Conservation (phyloP, 1,284 basidiomycete species). For the Anthracocystis setariae region DNA sequence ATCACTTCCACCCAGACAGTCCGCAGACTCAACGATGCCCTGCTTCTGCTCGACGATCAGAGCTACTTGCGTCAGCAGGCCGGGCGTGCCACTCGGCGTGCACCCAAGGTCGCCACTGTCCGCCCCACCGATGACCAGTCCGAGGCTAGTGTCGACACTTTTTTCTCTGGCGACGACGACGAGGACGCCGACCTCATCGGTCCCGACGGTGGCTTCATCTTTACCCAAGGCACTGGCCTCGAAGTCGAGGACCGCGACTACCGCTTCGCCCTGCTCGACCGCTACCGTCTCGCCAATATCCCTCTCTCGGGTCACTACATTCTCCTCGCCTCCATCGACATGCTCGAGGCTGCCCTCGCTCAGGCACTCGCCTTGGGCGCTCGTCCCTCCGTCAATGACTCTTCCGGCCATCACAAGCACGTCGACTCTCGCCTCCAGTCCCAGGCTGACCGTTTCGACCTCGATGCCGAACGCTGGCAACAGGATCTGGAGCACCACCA, state of each 20-base stretch:
- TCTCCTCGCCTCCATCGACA: slow-evolving; percentile 84
- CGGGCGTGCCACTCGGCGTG: slow-evolving; percentile 47
- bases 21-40: slow-evolving; percentile 71
- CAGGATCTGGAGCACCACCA: slow-evolving; percentile 16
- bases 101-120: slow-evolving; percentile 51
- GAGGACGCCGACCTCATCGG: slow-evolving; percentile 43
- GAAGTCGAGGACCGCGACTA: slow-evolving; percentile 46
- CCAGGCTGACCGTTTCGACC: slow-evolving; percentile 54
- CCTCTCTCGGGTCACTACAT: slow-evolving; percentile 88
- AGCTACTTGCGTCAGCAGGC: slow-evolving; percentile 69
- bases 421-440: slow-evolving; percentile 47
- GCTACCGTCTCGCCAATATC: slow-evolving; percentile 79
- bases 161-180: slow-evolving; percentile 65
- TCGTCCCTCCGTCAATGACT: slow-evolving; percentile 45
- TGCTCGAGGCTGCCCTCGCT: slow-evolving; percentile 82
- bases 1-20: slow-evolving; percentile 74
- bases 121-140: slow-evolving; percentile 48
- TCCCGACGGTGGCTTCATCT: slow-evolving; percentile 52
- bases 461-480: slow-evolving; percentile 24
- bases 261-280: slow-evolving; percentile 75
- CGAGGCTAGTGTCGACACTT: slow-evolving; percentile 69
- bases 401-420: slow-evolving; percentile 44
- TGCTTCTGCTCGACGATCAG: slow-evolving; percentile 59
- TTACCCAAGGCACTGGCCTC: slow-evolving; percentile 19
- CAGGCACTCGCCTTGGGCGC: slow-evolving; percentile 75